Evolutionary conservation across 768 basidiomycete species (phyloP), one percentile per base, ranked within the genome.

Genomic region (Lyophyllum decastes): DNA sequence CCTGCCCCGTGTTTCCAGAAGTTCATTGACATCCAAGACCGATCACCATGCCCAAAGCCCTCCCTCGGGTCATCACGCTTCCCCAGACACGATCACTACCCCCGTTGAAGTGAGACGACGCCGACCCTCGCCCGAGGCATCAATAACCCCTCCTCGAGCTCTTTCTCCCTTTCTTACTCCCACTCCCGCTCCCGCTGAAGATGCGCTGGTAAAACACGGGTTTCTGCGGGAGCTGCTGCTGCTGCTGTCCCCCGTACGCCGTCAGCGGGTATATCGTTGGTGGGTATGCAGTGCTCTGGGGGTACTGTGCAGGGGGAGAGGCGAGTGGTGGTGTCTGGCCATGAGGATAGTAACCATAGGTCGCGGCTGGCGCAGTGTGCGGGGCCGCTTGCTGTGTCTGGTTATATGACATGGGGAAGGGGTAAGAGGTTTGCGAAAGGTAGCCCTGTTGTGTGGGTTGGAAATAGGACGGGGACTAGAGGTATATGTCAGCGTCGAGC

Each of bases 141-240:
- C 25, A 40, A 26, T 52, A 22, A 22, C 52, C 49, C 21, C 53
- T 45, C 44, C 34, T 50, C 22, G 44, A 46, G 9, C 46, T 25
- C 14, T 40, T 47, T 40, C 45, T 49, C 17, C 48, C 11, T 40
- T 41, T 56, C n/a, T 48, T 49, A 16, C 19, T 30, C 25, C 44
- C 45, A 26, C 55, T 52, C 33, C 45, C 51, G 35, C 30, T 51
- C 9, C 53, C 46, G 24, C 50, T 52, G 44, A 55, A 61, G 12
- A 59, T 33, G 12, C 51, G 60, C 38, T 57, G 61, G 49, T 58
- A 51, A 30, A 58, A 51, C 14, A 55, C 57, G 1, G 61, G 58
- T 14, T 34, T 52, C 24, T 34, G 55, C 5, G 46, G 38, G 1
- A 30, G 0, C 50, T 54, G 54, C 35, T 54, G 61, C 26, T 54